Base-by-base conservation (phyloP, 257 asterid genomes). In the Capsicum baccatum region DNA sequence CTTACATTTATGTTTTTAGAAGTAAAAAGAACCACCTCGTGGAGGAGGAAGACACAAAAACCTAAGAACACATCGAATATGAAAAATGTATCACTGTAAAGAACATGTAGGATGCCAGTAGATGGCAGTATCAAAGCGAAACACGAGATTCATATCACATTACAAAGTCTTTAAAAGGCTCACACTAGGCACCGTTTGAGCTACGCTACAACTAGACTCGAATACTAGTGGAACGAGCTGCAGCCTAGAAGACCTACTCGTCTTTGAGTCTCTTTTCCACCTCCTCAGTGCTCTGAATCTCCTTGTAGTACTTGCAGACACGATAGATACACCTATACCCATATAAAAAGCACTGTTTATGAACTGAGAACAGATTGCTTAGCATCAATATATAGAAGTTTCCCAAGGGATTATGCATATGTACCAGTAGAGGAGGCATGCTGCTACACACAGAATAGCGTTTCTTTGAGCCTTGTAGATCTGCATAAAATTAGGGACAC, bases 381-480 rank as follows among this genome's bases (percentile, higher is more conserved):
- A 66, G 55, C 55, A 50, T 52, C 21, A 62, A 33, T 14, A 26
- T 52, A 50, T 44, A 14, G 33, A 54, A 33, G 64, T 8, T 26
- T 26, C 50, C 6, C 5, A 54, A 0, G 56, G 52, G 48, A 59
- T 47, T 70, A 56, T 52, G 26, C 37, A 69, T 14, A 33, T 42
- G 76, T 91, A 95, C 99, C 99, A 94, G 67, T 95, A 95, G 26
- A 95, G 94, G 67, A 95, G 89, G 89, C 96, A 92, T 7, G 98
- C 92, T 52, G 89, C 91, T 17, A 80, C 82, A 33, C 99, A 95
- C 79, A 95, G 83, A 85, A 95, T 93, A 26, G 86, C 92, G 21
- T 95, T 95, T 89, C 98, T 93, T 86, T 94, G 99, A 86, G 99
- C 92, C 92, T 95, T 95, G 93, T 89, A 94, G 44, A 92, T 90